A percentile compares a stretch with the other conserved stretches of the same genome.
phyloP scores from a whole-genome alignment of 768 basidiomycete genomes.

The Boletus reticuloceps region DNA sequence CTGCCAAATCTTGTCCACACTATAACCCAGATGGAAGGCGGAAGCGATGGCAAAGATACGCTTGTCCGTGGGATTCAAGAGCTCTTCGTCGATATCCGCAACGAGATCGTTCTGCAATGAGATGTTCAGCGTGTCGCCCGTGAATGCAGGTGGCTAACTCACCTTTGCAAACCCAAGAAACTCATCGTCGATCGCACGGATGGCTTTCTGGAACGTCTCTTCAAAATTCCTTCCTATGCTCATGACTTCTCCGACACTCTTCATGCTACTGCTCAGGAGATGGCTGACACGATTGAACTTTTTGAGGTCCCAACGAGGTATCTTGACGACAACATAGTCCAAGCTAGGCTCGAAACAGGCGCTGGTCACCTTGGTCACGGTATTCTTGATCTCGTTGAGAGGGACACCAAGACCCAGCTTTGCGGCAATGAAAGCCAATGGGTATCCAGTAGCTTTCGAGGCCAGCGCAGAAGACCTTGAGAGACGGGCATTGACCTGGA shows the following conservation, averaged over 20 bases:
- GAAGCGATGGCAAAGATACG: conserved; percentile 95
- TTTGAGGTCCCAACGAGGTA: conserved; percentile 98
- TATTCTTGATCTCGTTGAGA: conserved; percentile 96
- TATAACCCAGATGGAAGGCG: conserved; percentile 90
- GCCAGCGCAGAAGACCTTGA: conserved; percentile 97
- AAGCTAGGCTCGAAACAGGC: conserved; percentile 98
- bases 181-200: conserved; percentile 92
- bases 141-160: conserved; percentile 1
- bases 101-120: conserved; percentile 74
- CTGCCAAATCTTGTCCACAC: conserved; percentile 94
- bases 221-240: conserved; percentile 97
- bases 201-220: conserved; percentile 98
- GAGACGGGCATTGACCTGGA: conserved; percentile 89
- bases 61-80: conserved; percentile 93
- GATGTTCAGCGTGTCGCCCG: neutral
- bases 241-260: conserved; percentile 99
- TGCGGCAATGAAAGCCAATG: conserved; percentile 96
- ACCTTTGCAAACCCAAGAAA: conserved; percentile 92
- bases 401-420: conserved; percentile 97
- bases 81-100: conserved; percentile 89
- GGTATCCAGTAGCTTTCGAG: conserved; percentile 98
- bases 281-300: conserved; percentile 96
- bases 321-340: conserved; percentile 98
- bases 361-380: conserved; percentile 92
- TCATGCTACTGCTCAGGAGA: conserved; percentile 93